Percentiles rank a stretch among this genome's conserved stretches.
Evolutionary conservation across 257 asterid genomes (phyloP).

Genomic region (Solanum rostratum): DNA sequence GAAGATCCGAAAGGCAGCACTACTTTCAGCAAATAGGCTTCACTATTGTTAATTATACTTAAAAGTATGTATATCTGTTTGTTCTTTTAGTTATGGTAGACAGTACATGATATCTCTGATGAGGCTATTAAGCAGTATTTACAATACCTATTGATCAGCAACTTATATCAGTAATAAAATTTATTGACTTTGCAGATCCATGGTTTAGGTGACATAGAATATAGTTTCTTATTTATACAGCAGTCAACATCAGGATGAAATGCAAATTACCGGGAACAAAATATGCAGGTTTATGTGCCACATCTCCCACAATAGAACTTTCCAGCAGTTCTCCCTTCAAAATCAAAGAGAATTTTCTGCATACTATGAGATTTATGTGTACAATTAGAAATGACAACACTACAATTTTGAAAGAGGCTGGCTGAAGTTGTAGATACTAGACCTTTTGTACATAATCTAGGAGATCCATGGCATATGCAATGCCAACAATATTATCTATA

Average conservation of each 20-base stretch:
- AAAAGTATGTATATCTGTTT: not conserved
- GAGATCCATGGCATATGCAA: constrained; percentile 99
- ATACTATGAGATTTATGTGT: constrained; percentile 32
- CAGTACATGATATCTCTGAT: not conserved
- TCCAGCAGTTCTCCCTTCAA: constrained; percentile 93
- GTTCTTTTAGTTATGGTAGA: not conserved
- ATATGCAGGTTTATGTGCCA: constrained; percentile 98
- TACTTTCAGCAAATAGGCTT: not conserved
- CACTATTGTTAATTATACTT: not conserved
- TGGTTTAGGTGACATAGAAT: not conserved
- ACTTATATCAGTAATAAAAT: not conserved
- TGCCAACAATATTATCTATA: constrained; percentile 92
- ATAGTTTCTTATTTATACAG: not conserved
- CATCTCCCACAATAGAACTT: constrained; percentile 73
- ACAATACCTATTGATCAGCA: not conserved
- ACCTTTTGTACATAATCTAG: constrained; percentile 93
- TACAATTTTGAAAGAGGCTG: not conserved
- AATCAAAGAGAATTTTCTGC: constrained; percentile 54
- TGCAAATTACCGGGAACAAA: constrained; percentile 83
- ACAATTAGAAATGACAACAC: constrained; percentile 19
- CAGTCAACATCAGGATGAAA: not conserved
- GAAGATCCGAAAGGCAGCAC: not conserved
- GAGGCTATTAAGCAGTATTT: not conserved
- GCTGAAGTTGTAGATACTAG: constrained; percentile 9
- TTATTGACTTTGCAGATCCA: not conserved